Evolutionary conservation across 2,329 filamentous ascomycete species (phyloP).

Genomic region (Calonectria pteridis): DNA sequence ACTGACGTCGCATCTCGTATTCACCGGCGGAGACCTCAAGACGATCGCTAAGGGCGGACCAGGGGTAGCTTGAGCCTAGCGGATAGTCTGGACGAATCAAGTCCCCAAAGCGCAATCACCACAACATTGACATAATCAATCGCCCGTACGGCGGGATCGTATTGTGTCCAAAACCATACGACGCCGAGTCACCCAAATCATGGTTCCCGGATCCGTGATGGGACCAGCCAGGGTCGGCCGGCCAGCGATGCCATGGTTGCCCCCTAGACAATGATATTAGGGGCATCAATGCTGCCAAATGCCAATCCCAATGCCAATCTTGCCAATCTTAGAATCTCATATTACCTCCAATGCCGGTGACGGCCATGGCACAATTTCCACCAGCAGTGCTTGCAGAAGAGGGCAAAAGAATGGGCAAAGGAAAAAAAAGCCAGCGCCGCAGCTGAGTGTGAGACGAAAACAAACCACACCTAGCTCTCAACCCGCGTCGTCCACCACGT

Average conservation of each 20-base stretch:
- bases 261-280: conserved; percentile 3
- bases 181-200: background rate
- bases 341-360: background rate
- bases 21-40: background rate
- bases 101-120: background rate
- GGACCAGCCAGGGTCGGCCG: background rate
- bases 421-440: background rate
- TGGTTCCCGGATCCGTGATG: background rate
- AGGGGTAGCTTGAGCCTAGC: conserved; percentile 5
- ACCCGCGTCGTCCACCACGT: background rate
- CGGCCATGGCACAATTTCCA: background rate
- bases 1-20: conserved; percentile 23
- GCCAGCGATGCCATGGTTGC: conserved; percentile 1
- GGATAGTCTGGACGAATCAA: conserved; percentile 10
- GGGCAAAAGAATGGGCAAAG: background rate
- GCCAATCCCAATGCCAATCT: conserved; percentile 21
- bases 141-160: background rate
- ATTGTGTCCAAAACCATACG: background rate
- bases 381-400: background rate
- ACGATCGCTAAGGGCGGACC: conserved; percentile 5
- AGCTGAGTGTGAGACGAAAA: background rate
- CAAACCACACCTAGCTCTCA: background rate
- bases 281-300: conserved; percentile 11
- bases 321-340: conserved; percentile 8
- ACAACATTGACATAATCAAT: conserved; percentile 4